These are phyloP conservation scores for Solanum pinnatisectum DNA, from an alignment of 257 asterid genomes.

Conservation along the genomic window DNA sequence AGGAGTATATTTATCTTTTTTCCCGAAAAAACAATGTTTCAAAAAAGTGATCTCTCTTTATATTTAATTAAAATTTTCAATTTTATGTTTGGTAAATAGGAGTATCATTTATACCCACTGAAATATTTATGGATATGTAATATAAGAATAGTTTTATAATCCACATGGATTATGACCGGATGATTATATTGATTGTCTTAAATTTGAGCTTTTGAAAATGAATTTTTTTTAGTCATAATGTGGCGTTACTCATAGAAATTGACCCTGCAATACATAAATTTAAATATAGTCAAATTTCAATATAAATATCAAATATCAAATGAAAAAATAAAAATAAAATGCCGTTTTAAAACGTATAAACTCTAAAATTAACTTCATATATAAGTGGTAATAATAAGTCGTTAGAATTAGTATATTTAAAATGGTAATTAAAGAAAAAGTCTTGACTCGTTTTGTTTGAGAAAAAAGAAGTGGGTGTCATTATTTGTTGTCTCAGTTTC, in stretches of 20 bases:
- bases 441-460: background rate
- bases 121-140: too few relatives aligned
- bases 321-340: background rate
- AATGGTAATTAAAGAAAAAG: background rate
- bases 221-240: too few relatives aligned
- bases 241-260: too few relatives aligned
- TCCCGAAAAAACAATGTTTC: too few relatives aligned
- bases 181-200: background rate
- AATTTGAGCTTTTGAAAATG: background rate
- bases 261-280: too few relatives aligned
- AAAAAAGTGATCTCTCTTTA: background rate
- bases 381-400: background rate
- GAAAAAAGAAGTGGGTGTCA: background rate
- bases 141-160: too few relatives aligned
- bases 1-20: too few relatives aligned
- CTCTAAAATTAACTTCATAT: background rate
- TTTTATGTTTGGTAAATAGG: background rate
- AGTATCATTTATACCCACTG: too few relatives aligned
- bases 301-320: background rate
- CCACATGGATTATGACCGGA: too few relatives aligned
- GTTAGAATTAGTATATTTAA: background rate
- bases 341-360: background rate
- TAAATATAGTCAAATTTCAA: background rate
- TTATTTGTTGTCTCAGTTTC: background rate
- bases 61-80: background rate